phyloP scores from a whole-genome alignment of 202 grass and related monocot species.

The Carex arenaria region DNA sequence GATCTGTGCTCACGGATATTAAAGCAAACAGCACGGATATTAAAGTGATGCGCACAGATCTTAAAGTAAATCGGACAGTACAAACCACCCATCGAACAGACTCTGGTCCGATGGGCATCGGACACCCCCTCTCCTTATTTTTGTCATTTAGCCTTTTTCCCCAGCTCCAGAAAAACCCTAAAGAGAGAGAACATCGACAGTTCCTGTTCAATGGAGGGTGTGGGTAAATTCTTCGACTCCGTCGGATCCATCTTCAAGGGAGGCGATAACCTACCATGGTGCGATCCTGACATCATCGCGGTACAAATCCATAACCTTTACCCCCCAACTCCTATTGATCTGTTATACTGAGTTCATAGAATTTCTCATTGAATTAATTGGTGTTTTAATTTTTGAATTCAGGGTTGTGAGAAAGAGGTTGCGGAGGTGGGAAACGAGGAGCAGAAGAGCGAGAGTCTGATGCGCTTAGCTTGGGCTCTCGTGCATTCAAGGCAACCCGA shows the following conservation, averaged over 20 bases:
- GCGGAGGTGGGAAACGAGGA: constrained; percentile 49
- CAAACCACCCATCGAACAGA: too few relatives aligned
- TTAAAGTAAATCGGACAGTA: too few relatives aligned
- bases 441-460: constrained; percentile 72
- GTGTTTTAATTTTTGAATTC: constrained; percentile 2
- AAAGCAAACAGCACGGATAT: too few relatives aligned
- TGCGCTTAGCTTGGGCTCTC: constrained; percentile 90
- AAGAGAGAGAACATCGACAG: not conserved
- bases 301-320: constrained; percentile 25
- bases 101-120: too few relatives aligned
- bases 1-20: too few relatives aligned
- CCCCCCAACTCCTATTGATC: not conserved
- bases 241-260: constrained; percentile 85
- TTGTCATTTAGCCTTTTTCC: not conserved
- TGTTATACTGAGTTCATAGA: not conserved
- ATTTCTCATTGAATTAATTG: not conserved
- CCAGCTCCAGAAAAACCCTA: not conserved
- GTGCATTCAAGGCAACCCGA: constrained; percentile 76
- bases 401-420: constrained; percentile 85
- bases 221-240: constrained; percentile 62
- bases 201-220: constrained; percentile 41
- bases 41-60: too few relatives aligned
- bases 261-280: constrained; percentile 72
- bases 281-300: constrained; percentile 81
- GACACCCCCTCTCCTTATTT: too few relatives aligned